Conservation (phyloP, 176 grass and related monocot genomes). For the Dactylis glomerata region DNA sequence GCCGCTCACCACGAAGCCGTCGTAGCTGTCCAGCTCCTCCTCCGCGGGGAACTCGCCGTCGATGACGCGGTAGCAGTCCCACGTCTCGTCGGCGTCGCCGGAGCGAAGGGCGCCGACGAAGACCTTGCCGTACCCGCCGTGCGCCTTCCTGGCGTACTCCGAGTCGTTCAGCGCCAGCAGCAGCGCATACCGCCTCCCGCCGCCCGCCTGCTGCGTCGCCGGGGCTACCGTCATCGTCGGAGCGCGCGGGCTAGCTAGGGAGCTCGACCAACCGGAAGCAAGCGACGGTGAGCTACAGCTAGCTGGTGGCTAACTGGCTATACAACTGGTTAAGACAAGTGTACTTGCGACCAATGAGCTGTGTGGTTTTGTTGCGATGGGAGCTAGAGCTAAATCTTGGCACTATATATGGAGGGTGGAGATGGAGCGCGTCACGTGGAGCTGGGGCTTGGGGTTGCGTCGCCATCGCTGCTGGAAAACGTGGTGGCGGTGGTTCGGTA, state of each 20-base stretch:
- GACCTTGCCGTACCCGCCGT: constrained; percentile 55
- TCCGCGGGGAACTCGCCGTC: constrained; percentile 50
- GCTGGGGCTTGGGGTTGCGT: neutral
- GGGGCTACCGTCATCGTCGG: neutral
- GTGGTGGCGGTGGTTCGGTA: neutral
- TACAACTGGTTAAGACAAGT: neutral
- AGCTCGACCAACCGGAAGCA: neutral
- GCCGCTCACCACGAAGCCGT: constrained; percentile 59
- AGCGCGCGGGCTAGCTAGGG: no score
- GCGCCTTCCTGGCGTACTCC: constrained; percentile 45
- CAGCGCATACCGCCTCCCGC: constrained; percentile 35
- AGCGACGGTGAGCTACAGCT: neutral
- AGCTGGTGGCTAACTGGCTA: neutral
- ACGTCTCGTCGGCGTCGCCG: constrained; percentile 12
- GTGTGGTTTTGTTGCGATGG: neutral
- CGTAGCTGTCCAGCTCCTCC: constrained; percentile 39
- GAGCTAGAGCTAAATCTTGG: neutral
- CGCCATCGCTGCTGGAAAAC: neutral
- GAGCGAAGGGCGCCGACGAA: constrained; percentile 37
- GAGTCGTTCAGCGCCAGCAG: constrained; percentile 47
- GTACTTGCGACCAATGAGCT: neutral
- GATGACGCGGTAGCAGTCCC: constrained; percentile 49
- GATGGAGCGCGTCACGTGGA: neutral
- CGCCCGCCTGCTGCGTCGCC: neutral
- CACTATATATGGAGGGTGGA: neutral